phyloP scores from a whole-genome alignment of 805 yeast genomes.

The Lipomyces chichibuensis region DNA sequence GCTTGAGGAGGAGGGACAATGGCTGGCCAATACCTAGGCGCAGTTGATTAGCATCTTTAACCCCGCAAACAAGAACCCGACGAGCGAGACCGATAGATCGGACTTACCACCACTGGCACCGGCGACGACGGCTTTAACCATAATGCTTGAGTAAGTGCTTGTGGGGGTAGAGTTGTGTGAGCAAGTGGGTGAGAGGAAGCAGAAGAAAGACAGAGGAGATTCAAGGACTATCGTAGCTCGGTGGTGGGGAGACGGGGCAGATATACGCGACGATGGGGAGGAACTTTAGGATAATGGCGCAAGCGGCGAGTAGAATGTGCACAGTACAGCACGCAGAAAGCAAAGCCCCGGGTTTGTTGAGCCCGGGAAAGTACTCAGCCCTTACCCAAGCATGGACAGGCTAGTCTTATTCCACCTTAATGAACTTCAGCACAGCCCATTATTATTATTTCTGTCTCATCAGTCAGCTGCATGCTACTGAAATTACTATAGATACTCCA shows the following conservation, averaged over 20 bases:
- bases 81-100: not conserved
- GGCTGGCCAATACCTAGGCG: slow-evolving; percentile 84
- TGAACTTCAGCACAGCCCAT: no score
- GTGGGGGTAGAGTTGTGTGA: no score
- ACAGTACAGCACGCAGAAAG: not conserved
- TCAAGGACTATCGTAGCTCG: not conserved
- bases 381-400: not conserved
- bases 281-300: not conserved
- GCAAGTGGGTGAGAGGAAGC: not conserved
- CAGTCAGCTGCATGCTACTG: no score
- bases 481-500: no score
- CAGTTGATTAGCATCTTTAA: not conserved
- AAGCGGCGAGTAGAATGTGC: not conserved
- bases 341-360: not conserved
- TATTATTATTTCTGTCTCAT: no score
- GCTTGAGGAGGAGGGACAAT: slow-evolving; percentile 74
- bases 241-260: not conserved
- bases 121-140: slow-evolving; percentile 56
- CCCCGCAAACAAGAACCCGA: not conserved
- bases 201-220: not conserved
- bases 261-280: not conserved
- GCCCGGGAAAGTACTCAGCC: not conserved
- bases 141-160: slow-evolving; percentile 18
- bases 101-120: slow-evolving; percentile 58
- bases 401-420: no score